Conservation (phyloP, 2,329 filamentous ascomycete species). For the Elsinoe australis region DNA sequence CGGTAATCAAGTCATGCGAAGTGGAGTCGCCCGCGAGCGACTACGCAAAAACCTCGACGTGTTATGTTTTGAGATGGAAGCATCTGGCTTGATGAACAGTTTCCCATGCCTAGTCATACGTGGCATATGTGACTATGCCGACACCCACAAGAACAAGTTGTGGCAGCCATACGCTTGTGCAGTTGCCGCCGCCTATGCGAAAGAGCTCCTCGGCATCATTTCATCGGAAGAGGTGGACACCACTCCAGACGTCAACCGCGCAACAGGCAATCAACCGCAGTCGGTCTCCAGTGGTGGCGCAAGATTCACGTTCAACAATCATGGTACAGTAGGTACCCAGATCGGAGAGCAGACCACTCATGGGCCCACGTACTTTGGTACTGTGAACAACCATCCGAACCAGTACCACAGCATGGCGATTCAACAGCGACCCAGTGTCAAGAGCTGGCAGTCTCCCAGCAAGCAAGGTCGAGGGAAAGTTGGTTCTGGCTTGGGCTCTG, state of each 20-base stretch:
- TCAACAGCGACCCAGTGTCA: too few species aligned
- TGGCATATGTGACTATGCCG: conserved; percentile 25
- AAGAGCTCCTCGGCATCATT: conserved; percentile 16
- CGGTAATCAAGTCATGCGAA: conserved; percentile 27
- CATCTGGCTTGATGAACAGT: conserved; percentile 16
- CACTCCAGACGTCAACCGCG: not conserved
- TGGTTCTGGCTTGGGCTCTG: too few species aligned
- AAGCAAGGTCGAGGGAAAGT: too few species aligned
- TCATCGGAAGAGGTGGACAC: not conserved
- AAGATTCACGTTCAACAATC: not conserved
- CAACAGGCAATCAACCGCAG: too few species aligned
- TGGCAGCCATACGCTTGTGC: conserved; percentile 24
- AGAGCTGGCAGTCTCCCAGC: too few species aligned
- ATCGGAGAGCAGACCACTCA: not conserved
- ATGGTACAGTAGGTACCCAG: not conserved
- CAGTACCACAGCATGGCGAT: too few species aligned
- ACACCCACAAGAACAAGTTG: conserved; percentile 24
- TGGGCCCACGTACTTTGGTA: conserved; percentile 1
- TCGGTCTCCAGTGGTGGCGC: too few species aligned
- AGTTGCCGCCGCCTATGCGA: conserved; percentile 23
- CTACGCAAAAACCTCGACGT: conserved; percentile 12
- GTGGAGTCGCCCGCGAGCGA: conserved; percentile 1
- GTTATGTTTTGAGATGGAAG: conserved; percentile 22
- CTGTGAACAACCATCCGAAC: too few species aligned
- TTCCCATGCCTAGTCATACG: conserved; percentile 25